Conservation (phyloP, 73 alveolate genomes). For the Tetrahymena elliotti region DNA sequence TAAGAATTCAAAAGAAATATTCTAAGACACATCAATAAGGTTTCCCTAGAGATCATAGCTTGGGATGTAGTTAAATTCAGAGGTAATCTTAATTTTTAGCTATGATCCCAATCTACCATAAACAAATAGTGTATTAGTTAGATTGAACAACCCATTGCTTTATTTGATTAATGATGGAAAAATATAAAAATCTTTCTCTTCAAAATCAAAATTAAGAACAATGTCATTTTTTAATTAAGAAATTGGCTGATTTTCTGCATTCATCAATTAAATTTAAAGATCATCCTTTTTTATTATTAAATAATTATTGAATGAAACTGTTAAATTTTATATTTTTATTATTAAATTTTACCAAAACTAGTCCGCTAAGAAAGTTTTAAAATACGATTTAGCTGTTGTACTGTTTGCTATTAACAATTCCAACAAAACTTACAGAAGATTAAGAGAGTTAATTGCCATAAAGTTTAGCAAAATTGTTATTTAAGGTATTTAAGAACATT, state of each 20-base stretch:
- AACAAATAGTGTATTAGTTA: neutral
- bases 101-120: neutral
- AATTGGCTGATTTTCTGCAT: neutral
- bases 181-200: neutral
- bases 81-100: neutral
- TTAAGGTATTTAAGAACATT: neutral
- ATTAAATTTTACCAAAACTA: neutral
- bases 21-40: too few species aligned
- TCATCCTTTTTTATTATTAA: neutral
- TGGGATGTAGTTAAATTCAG: neutral
- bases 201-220: neutral
- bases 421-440: neutral
- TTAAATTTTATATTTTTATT: too few species aligned
- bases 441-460: neutral
- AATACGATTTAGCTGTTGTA: too few species aligned
- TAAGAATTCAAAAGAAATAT: neutral
- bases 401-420: neutral
- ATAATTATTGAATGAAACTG: too few species aligned
- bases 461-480: neutral
- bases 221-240: neutral
- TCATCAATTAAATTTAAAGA: too few species aligned
- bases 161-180: neutral
- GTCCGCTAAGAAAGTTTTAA: neutral
- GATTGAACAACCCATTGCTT: neutral
- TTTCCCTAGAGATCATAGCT: neutral